Base-by-base conservation (phyloP, 2,329 filamentous ascomycete genomes). In the Ilyonectria mors-panacis region DNA sequence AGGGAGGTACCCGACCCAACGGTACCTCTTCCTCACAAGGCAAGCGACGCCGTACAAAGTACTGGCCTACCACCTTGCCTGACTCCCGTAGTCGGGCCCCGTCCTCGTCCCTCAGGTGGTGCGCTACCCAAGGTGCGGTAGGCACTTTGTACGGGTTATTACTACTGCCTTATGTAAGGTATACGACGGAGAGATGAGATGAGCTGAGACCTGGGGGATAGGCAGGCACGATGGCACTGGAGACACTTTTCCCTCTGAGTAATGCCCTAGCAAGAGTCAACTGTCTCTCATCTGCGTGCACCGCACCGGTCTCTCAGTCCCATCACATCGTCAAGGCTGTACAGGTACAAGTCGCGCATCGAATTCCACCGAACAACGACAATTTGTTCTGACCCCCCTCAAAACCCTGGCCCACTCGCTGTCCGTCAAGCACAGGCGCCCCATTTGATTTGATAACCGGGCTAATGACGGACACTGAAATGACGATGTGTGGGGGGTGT, bases 401-500 rank as follows among this genome's bases (percentile, higher is more conserved):
- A 42, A n/a, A 50, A 50, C 55, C 70, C 68, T 67, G 70, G 65
- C 62, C 59, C 64, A 65, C 70, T 69, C 71, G 69, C 70, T 71
- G 66, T 74, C 66, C 64, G 68, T 74, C 70, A 64, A 72, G 66
- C 66, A 69, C 67, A 67, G 70, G 53, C 72, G 66, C 71, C 63
- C 71, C 70, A 73, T 75, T 73, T 75, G 73, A 75, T 75, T 75
- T 70, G 73, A 70, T 65, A 73, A 72, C 66, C 64, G 67, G 68
- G 63, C 73, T 75, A 76, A 75, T 73, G 73, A 75, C 66, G 72
- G 72, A 67, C 58, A 68, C 64, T 71, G 70, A 75, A 76, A 75
- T 75, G 73, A 75, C 72, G 72, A 75, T 62, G 67, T 75, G 73
- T 75, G 73, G 73, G 73, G 73, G 70, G 68, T 69, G 60, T 53